Base-by-base conservation (phyloP, 768 basidiomycete genomes). In the Flagelloscypha sp. region DNA sequence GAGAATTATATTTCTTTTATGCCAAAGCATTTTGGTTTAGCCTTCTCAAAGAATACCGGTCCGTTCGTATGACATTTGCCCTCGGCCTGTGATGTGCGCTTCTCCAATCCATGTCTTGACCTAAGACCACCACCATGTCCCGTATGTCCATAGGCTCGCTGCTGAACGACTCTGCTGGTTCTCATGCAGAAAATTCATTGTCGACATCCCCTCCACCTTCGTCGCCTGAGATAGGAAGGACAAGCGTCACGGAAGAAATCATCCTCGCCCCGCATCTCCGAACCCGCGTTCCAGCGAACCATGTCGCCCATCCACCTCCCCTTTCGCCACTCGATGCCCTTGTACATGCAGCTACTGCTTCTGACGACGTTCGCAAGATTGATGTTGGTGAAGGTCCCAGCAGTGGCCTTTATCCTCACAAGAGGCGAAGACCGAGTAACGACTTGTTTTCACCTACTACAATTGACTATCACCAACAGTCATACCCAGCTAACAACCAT, bases 131-230 rank as follows among this genome's bases (percentile, higher is more conserved):
- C 44, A 23, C 20, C 35, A 30, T 10, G 31, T 37, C 50, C 53
- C 48, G 56, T 49, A 82, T 80, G 78, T 66, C 78, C 49, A 86
- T 87, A 16, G 79, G 81, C 10, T 82, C 80, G 6, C 72, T 86
- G 24, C 70, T 85, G 20, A 84, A 79, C 9, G 40, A 39, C 22
- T 23, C 38, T 31, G 45, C 35, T 18, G 36, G 37, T 19, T 38
- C 41, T 18, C 38, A 38, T 13, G 35, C 34, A 35, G 24, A 39
- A 36, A 47, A 40, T 23, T 22, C 36, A 28, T 41, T 36, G 20
- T 34, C 37, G 12, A 25, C 33, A 12, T 18, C 38, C 38, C 19
- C n/a, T n/a, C 24, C 24, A 13, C 34, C 13, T 32, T 32, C 20
- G 35, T 35, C 27, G 24, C 37, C n/a, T n/a, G n/a, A n/a, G n/a